phyloP scores from a whole-genome alignment of 768 basidiomycete genomes.

The Kwoniella dejecticola region DNA sequence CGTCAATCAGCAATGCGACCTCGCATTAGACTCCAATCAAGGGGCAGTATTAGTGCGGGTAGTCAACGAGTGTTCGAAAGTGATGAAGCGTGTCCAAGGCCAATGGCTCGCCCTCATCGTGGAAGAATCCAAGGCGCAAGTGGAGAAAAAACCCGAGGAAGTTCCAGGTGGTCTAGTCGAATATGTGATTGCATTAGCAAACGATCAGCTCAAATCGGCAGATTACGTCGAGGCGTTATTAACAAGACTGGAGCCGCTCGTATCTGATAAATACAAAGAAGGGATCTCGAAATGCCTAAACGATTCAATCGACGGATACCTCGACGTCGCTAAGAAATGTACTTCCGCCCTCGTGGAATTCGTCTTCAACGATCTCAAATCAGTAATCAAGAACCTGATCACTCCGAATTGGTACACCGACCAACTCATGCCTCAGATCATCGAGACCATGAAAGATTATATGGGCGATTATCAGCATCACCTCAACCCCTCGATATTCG shows the following conservation, averaged over 20 bases:
- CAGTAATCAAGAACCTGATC: conserved; percentile 82
- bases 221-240: conserved; percentile 88
- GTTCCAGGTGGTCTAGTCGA: conserved; percentile 85
- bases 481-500: conserved; percentile 85
- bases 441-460: conserved; percentile 95
- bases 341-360: conserved; percentile 90
- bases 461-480: conserved; percentile 91
- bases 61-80: conserved; percentile 80
- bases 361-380: conserved; percentile 90
- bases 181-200: conserved; percentile 93
- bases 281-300: conserved; percentile 84
- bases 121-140: conserved; percentile 79
- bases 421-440: conserved; percentile 78
- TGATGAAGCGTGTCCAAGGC: conserved; percentile 84
- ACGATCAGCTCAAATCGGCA: conserved; percentile 95
- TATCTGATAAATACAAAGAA: conserved; percentile 85
- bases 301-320: conserved; percentile 95
- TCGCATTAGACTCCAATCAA: conserved; percentile 93
- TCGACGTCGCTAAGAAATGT: conserved; percentile 97
- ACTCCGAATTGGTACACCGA: conserved; percentile 78
- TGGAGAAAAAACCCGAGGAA: conserved; percentile 75
- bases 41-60: conserved; percentile 89
- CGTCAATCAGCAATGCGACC: conserved; percentile 88
- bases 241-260: conserved; percentile 81
- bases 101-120: conserved; percentile 85